phyloP scores from a whole-genome alignment of 495 filamentous ascomycete genomes.

The Penicillium macrosclerotiorum region DNA sequence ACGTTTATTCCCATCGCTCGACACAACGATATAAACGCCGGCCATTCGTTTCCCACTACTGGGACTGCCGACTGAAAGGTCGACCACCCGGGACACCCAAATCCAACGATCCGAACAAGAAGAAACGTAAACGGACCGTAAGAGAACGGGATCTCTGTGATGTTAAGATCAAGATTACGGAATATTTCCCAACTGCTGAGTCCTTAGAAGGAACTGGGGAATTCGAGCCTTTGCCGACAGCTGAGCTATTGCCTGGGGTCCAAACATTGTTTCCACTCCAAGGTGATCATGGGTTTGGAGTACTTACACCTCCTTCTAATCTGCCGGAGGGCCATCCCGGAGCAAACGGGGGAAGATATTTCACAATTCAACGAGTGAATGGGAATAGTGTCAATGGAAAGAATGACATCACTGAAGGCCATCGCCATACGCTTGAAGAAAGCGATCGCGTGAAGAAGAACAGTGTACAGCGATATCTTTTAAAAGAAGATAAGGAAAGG shows the following conservation, averaged over 20 bases:
- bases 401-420: conserved; percentile 58
- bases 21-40: conserved; percentile 84
- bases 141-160: conserved; percentile 79
- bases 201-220: conserved; percentile 14
- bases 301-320: conserved; percentile 35
- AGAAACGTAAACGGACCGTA: conserved; percentile 79
- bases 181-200: conserved; percentile 65
- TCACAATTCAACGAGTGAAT: conserved; percentile 75
- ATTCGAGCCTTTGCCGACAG: conserved; percentile 20
- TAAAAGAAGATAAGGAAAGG: conserved; percentile 66
- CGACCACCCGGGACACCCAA: conserved; percentile 81
- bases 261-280: conserved; percentile 25
- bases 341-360: conserved; percentile 55
- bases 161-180: conserved; percentile 90
- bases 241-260: conserved; percentile 26
- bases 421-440: conserved; percentile 74
- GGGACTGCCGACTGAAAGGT: conserved; percentile 87
- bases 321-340: conserved; percentile 44
- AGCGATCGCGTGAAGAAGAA: conserved; percentile 87
- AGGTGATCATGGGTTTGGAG: conserved; percentile 38
- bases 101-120: conserved; percentile 81
- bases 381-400: conserved; percentile 74
- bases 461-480: conserved; percentile 64
- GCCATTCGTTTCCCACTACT: conserved; percentile 82
- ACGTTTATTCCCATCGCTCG: conserved; percentile 87